Conservation (phyloP, 805 yeast genomes). For the Monosporozyma yasuniensis region DNA sequence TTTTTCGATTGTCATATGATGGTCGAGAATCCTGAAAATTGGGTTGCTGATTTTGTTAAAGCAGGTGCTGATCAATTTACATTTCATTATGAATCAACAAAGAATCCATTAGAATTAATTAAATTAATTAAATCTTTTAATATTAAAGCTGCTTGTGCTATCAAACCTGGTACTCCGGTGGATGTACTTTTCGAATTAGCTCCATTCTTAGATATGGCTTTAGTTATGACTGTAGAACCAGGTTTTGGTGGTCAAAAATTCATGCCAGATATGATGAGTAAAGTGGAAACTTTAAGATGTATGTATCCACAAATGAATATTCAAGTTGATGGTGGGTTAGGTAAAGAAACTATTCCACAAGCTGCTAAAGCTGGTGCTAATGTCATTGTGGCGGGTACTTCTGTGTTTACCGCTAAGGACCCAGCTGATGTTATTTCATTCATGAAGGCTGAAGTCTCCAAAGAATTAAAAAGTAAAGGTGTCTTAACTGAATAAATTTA, state of each 20-base stretch:
- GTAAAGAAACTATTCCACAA: constrained; percentile 68
- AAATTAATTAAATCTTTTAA: constrained; percentile 67
- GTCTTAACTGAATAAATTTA: constrained; percentile 18
- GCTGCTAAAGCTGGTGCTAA: constrained; percentile 98
- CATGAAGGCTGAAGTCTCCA: constrained; percentile 54
- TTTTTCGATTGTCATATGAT: constrained; percentile 97
- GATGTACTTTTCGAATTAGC: constrained; percentile 72
- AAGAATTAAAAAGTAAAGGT: constrained; percentile 40
- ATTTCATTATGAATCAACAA: constrained; percentile 89
- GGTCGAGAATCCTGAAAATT: constrained; percentile 85
- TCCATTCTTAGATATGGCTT: constrained; percentile 80
- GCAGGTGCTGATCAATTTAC: constrained; percentile 96
- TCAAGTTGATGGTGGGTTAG: constrained; percentile 95
- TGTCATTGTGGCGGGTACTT: constrained; percentile 94
- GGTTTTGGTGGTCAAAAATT: constrained; percentile 98
- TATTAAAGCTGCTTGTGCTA: constrained; percentile 90
- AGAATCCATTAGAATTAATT: constrained; percentile 65
- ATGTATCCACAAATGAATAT: constrained; percentile 74
- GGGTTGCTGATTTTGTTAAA: constrained; percentile 87
- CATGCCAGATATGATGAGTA: constrained; percentile 94
- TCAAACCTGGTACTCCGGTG: constrained; percentile 88
- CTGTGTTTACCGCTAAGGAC: constrained; percentile 77
- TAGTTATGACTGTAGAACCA: constrained; percentile 97
- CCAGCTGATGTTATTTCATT: constrained; percentile 67
- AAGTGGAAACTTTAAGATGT: constrained; percentile 67